Evolutionary conservation across 768 basidiomycete genomes (phyloP).

Genomic region (Mycena alexandri): DNA sequence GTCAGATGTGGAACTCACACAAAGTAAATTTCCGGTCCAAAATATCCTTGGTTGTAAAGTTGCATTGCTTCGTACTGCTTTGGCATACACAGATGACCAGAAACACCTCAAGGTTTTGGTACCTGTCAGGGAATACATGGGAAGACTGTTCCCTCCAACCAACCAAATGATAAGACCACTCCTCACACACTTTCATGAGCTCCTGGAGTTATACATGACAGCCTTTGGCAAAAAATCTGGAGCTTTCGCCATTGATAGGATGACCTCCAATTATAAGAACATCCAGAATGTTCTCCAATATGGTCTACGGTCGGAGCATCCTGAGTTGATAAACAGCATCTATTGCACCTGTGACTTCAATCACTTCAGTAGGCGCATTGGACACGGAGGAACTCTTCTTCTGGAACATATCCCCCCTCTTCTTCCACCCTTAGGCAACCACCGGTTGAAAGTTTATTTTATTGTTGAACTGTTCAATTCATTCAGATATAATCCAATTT

Average conservation of each 20-base stretch:
- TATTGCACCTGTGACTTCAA: background rate
- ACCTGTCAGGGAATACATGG: slow-evolving; percentile 5
- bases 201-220: background rate
- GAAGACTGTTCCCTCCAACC: background rate
- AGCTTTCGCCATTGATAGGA: too few relatives aligned
- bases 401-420: background rate
- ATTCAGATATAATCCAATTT: background rate
- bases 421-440: background rate
- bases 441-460: background rate
- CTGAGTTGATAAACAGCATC: background rate
- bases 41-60: background rate
- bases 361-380: background rate
- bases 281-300: background rate
- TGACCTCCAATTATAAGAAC: background rate
- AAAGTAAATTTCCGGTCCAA: background rate
- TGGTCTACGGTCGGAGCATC: too few relatives aligned
- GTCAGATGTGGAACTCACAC: background rate
- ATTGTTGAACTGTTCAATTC: background rate
- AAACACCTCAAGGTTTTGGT: background rate
- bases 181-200: background rate
- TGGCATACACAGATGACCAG: background rate
- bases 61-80: background rate
- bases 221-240: background rate
- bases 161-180: background rate
- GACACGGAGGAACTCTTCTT: background rate